Evolutionary conservation across 1,139 yeast species (phyloP).

Genomic region (Wickerhamomyces sp.): DNA sequence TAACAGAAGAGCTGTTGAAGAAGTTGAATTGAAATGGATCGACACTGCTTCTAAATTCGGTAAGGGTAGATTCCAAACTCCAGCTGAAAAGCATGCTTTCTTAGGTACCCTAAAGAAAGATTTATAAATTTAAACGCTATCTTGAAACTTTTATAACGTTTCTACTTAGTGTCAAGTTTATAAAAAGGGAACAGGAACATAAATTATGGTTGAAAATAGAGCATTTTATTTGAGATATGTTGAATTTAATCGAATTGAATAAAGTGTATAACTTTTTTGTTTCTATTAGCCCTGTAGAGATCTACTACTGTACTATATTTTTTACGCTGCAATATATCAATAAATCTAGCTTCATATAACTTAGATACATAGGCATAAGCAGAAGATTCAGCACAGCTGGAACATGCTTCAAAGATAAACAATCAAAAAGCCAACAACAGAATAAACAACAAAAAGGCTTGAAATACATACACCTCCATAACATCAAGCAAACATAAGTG

Average conservation of each 20-base stretch:
- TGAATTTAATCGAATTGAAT: not conserved
- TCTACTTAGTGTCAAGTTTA: not conserved
- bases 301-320: too few species aligned
- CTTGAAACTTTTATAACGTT: too few species aligned
- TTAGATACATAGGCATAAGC: too few species aligned
- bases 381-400: too few species aligned
- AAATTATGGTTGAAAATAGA: not conserved
- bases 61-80: conserved; percentile 99
- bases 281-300: too few species aligned
- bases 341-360: too few species aligned
- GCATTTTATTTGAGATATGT: not conserved
- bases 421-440: too few species aligned
- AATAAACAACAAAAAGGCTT: too few species aligned
- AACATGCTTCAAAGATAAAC: too few species aligned
- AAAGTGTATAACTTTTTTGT: not conserved
- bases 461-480: too few species aligned
- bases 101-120: conserved; percentile 99
- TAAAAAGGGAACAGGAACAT: not conserved
- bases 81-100: conserved; percentile 99
- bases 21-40: conserved; percentile 98
- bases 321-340: too few species aligned
- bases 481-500: too few species aligned
- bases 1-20: conserved; percentile 95
- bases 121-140: conserved; percentile 32
- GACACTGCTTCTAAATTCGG: conserved; percentile 99